Conservation (phyloP, 2,329 filamentous ascomycete genomes). For the Ilyonectria mors-panacis region DNA sequence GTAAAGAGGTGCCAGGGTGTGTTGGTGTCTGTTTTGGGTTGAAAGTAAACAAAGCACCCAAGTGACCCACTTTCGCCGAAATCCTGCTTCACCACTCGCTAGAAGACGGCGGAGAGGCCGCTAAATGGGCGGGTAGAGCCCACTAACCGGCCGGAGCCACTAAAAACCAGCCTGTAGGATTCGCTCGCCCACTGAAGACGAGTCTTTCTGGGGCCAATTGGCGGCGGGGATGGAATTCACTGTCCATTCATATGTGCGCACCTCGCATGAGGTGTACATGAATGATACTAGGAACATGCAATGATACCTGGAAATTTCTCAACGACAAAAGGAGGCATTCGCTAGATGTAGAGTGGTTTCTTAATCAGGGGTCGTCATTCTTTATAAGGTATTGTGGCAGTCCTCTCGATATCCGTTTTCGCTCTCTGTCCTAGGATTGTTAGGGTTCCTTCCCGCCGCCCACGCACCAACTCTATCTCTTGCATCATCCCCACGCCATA, state of each 20-base stretch:
- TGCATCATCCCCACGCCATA: neutral
- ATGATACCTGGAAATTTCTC: neutral
- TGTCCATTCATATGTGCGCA: slow-evolving; percentile 16
- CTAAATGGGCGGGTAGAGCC: slow-evolving; percentile 8
- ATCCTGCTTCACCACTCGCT: slow-evolving; percentile 20
- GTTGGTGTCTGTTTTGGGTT: slow-evolving; percentile 50
- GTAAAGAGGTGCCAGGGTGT: slow-evolving; percentile 33
- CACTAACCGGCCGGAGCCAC: slow-evolving; percentile 18
- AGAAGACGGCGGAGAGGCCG: slow-evolving; percentile 2
- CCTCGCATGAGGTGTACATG: slow-evolving; percentile 11
- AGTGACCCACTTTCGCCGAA: slow-evolving; percentile 12
- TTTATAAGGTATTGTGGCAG: too few species aligned
- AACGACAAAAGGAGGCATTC: neutral
- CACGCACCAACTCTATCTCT: neutral
- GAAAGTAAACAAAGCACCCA: slow-evolving; percentile 54
- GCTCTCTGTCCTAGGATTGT: neutral
- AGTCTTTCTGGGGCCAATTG: slow-evolving; percentile 8
- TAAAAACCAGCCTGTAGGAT: slow-evolving; percentile 10
- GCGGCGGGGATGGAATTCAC: neutral
- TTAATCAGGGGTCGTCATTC: too few species aligned
- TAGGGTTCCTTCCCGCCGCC: neutral
- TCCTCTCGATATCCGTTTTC: neutral
- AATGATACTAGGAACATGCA: slow-evolving; percentile 3
- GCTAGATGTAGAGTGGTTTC: neutral
- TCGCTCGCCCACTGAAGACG: slow-evolving; percentile 7